A percentile compares a stretch with the other conserved stretches of the same genome.
Evolutionary conservation across 768 basidiomycete genomes (phyloP).

Genomic region (Russula sp.): DNA sequence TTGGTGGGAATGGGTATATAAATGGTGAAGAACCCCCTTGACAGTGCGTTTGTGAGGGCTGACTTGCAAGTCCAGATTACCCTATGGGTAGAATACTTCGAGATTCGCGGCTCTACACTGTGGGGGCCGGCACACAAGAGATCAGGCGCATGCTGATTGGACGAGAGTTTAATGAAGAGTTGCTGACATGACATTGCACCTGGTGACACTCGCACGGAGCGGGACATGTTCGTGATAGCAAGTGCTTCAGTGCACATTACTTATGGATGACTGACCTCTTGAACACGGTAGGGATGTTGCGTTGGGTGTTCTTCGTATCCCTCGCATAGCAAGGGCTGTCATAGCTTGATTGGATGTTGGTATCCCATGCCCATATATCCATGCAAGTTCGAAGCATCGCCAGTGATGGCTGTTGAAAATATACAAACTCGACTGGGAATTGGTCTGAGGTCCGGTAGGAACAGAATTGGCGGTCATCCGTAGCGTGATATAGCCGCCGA

Average conservation of each 20-base stretch:
- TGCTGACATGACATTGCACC: conserved; percentile 20
- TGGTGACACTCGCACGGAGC: neutral
- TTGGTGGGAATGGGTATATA: conserved; percentile 94
- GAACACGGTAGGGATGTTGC: too few relatives aligned
- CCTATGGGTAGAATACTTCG: conserved; percentile 82
- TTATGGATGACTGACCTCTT: too few relatives aligned
- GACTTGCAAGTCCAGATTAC: conserved; percentile 47
- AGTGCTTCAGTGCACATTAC: too few relatives aligned
- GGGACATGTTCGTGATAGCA: too few relatives aligned
- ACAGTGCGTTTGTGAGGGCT: neutral
- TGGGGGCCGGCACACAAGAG: conserved; percentile 97
- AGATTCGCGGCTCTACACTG: conserved; percentile 83
- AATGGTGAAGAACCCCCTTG: conserved; percentile 48
- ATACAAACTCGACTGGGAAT: conserved; percentile 48
- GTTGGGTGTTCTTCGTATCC: too few relatives aligned
- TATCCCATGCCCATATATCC: too few relatives aligned
- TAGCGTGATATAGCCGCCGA: conserved; percentile 42
- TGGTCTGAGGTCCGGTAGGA: conserved; percentile 49
- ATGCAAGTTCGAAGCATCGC: conserved; percentile 42
- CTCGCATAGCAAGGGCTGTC: too few relatives aligned
- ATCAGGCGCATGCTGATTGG: conserved; percentile 93
- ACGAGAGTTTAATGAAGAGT: conserved; percentile 79
- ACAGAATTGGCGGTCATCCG: conserved; percentile 45
- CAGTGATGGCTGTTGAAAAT: conserved; percentile 48
- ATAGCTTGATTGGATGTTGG: too few relatives aligned